Conservation (phyloP, 1,284 basidiomycete genomes). For the Trichosporon asahii region DNA sequence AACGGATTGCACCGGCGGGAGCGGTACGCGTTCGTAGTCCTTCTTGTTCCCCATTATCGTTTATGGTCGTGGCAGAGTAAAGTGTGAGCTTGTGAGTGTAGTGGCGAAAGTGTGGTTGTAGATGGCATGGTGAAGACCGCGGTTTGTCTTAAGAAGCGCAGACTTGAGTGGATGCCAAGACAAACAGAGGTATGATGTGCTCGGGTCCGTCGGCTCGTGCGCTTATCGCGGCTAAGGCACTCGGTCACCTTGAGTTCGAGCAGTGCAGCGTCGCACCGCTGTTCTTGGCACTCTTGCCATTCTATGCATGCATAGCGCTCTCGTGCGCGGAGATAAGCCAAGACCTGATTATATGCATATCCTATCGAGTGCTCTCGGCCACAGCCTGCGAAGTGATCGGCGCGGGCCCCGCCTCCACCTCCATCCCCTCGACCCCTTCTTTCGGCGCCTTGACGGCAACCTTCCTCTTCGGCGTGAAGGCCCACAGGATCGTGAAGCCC, state of each 20-base stretch:
- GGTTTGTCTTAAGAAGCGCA: background rate
- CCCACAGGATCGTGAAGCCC: slow-evolving; percentile 15
- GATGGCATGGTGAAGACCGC: background rate
- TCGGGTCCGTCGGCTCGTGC: background rate
- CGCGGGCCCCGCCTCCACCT: background rate
- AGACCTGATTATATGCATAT: background rate
- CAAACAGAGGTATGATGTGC: background rate
- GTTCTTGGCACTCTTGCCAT: background rate
- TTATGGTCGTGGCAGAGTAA: too few species aligned
- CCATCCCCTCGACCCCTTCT: background rate
- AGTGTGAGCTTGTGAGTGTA: too few species aligned
- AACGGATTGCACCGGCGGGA: background rate
- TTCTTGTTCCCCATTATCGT: background rate
- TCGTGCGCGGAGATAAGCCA: background rate
- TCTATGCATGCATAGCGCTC: background rate
- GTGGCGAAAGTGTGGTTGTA: background rate
- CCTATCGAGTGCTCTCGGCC: background rate
- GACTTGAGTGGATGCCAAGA: background rate
- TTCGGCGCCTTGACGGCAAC: background rate
- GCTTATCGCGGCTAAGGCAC: background rate
- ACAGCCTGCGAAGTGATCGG: too few species aligned
- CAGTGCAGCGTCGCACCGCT: background rate
- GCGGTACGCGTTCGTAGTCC: background rate
- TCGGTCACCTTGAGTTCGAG: background rate
- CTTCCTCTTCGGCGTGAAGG: slow-evolving; percentile 17